Conservation (phyloP, 2,329 filamentous ascomycete species). For the Nannizzia gypsea region DNA sequence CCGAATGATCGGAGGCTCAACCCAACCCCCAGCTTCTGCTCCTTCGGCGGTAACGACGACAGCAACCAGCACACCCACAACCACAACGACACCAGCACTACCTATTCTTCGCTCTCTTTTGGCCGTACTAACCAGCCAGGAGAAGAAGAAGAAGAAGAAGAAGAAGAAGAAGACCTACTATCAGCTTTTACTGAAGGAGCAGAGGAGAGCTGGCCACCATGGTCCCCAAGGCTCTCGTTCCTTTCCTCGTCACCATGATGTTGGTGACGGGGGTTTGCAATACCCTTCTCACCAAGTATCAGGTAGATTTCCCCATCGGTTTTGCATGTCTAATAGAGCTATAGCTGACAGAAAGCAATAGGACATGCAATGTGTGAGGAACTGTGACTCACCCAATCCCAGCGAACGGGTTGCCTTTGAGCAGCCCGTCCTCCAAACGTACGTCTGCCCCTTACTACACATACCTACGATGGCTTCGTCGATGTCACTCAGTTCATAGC, state of each 20-base stretch:
- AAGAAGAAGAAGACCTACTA: background rate
- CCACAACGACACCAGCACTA: background rate
- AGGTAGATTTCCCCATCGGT: conserved; percentile 45
- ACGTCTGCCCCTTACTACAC: conserved; percentile 9
- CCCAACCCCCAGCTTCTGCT: background rate
- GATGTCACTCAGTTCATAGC: background rate
- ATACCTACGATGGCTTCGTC: background rate
- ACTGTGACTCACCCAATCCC: conserved; percentile 63
- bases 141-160: background rate
- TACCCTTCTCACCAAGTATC: conserved; percentile 91
- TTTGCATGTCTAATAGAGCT: conserved; percentile 51
- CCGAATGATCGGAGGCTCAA: background rate
- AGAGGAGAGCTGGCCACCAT: conserved; percentile 36
- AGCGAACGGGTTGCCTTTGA: conserved; percentile 65
- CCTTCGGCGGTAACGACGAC: background rate
- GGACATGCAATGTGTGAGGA: conserved; percentile 93
- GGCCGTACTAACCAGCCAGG: background rate
- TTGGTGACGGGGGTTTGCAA: conserved; percentile 92
- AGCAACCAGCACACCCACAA: background rate
- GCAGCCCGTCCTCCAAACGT: conserved; percentile 89
- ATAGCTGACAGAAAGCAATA: conserved; percentile 51
- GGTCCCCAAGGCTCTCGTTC: conserved; percentile 60
- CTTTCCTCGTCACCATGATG: conserved; percentile 91
- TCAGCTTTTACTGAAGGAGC: background rate
- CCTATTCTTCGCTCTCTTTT: background rate